Evolutionary conservation across 1,284 basidiomycete genomes (phyloP), one percentile per base, ranked within the genome.

Genomic region (Agroathelia rolfsii): DNA sequence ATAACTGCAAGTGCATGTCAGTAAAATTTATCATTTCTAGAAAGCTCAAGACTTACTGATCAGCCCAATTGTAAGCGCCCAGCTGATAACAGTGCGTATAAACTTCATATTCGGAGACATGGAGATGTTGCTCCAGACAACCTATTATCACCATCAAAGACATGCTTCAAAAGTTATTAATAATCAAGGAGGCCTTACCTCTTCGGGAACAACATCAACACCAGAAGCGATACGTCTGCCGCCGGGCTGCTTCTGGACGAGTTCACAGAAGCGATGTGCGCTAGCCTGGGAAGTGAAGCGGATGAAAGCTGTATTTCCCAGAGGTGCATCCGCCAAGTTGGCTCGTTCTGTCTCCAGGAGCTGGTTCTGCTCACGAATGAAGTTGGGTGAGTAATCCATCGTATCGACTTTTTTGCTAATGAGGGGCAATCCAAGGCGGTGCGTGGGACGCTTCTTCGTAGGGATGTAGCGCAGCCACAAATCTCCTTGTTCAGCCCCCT

Each of bases 271-370:
- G 2, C 74, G 65, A 54, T 94, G 88, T n/a, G 88, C 88, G 1
- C 86, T 86, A 43, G 95, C 84, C 61, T 97, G 94, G 45, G 76
- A 72, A 56, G 93, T 79, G 70, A 97, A 98, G 18, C 88, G 81
- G 40, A 98, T 71, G 56, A 98, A 98, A 3, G 86, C 88, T 16
- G 83, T 85, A 51, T 76, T 88, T n/a, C n/a, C n/a, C 42, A 84
- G 52, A 1, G 82, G 79, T 3, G 76, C 77, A 42, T 84, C 30
- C 11, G 31, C 40, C 18, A 66, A 53, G 30, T 53, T 50, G 12
- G 43, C 49, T 11, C 76, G 65, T 11, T 62, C 70, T 41, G 66
- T 61, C 2, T 66, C 65, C 26, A 86, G 58, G 4, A 68, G 44
- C 21, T 50, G 47, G 19, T 63, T 73, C 32, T 73, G 73, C 3